phyloP scores from a whole-genome alignment of 768 basidiomycete species.

The Auricularia cornea region DNA sequence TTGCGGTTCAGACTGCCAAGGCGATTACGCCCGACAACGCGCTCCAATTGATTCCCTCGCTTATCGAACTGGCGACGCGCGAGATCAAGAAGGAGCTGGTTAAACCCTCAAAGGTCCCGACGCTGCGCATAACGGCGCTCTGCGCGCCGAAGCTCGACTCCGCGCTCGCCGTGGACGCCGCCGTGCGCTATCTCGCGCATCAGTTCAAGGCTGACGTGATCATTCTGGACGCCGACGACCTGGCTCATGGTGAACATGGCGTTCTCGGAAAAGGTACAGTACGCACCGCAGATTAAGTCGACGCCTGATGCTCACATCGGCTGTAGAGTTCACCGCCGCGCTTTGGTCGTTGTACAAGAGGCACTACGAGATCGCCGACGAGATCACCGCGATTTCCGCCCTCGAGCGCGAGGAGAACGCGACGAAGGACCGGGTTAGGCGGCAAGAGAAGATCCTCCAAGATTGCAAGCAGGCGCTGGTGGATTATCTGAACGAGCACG shows the following conservation, averaged over 20 bases:
- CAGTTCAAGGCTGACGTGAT: background rate
- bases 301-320: background rate
- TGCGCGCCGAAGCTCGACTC: background rate
- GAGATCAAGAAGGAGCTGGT: background rate
- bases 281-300: background rate
- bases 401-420: background rate
- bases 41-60: background rate
- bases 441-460: too few species aligned
- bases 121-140: background rate
- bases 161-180: background rate
- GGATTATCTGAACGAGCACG: too few species aligned
- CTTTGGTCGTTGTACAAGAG: background rate
- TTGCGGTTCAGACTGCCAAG: background rate
- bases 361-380: background rate
- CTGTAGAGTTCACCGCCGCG: background rate
- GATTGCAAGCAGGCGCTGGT: too few species aligned
- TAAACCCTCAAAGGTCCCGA: background rate
- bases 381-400: background rate
- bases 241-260: background rate
- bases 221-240: background rate
- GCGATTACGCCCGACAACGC: background rate
- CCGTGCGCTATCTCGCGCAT: background rate
- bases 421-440: background rate
- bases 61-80: background rate
- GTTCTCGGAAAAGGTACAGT: background rate